phyloP scores from a whole-genome alignment of 441 rosid species.

The Jatropha multifida region DNA sequence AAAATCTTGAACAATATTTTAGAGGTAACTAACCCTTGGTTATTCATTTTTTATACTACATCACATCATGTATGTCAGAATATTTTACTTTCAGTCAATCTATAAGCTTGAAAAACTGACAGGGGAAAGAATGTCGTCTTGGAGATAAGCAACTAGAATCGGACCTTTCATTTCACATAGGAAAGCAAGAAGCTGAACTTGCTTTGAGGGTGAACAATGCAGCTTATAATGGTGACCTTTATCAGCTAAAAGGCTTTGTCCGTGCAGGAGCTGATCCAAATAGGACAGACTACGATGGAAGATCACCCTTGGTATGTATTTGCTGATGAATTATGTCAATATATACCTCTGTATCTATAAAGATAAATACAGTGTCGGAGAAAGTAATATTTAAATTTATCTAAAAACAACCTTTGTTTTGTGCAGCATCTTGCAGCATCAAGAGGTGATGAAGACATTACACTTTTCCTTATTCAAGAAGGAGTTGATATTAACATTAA shows the following conservation, averaged over 20 bases:
- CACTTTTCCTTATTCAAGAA: conserved; percentile 60
- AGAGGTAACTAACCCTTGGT: conserved; percentile 48
- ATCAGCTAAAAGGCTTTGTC: conserved; percentile 70
- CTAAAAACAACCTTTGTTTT: conserved; percentile 20
- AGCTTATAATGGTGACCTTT: conserved; percentile 79
- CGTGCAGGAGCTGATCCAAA: conserved; percentile 91
- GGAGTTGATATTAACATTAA: conserved; percentile 60
- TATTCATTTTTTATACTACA: not conserved
- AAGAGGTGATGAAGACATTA: conserved; percentile 76
- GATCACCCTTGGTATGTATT: conserved; percentile 75
- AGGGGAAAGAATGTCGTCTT: conserved; percentile 71
- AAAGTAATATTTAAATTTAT: not conserved
- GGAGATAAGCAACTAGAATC: conserved; percentile 72
- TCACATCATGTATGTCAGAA: not conserved
- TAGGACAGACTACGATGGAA: conserved; percentile 88
- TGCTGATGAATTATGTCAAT: not conserved
- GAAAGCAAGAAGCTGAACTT: conserved; percentile 95
- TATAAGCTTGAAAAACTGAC: conserved; percentile 26
- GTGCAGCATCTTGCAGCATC: conserved; percentile 89
- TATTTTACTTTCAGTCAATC: not conserved
- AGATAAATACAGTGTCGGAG: not conserved
- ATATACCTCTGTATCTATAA: not conserved
- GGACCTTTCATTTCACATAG: conserved; percentile 80
- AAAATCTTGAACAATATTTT: conserved; percentile 76
- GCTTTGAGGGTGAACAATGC: conserved; percentile 83